Evolutionary conservation across 306 rosid genomes (phyloP), one percentile per base, ranked within the genome.

Genomic region (Dalbergia cochinchinensis): DNA sequence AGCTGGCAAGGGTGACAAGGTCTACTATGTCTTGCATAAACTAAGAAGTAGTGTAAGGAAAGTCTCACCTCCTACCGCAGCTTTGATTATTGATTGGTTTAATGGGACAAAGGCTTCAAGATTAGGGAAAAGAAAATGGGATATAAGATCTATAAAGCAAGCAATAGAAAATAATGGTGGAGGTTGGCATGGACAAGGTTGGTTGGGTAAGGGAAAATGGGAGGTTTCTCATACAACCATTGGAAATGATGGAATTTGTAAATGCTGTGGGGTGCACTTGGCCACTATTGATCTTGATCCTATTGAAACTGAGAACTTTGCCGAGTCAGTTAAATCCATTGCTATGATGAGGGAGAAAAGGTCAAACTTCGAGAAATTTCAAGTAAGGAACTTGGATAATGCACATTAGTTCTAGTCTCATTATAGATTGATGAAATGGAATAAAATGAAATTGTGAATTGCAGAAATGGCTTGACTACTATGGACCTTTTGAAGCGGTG

Each of bases 401-500:
- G 62, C 48, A 48, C 2, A 44, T 74, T 59, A 50, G 58, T 78
- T 72, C 61, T 77, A 39, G 50, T 67, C 69, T 74, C 69, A 26
- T 78, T 66, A 19, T 69, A 26, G 19, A 13, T 77, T 78, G 80
- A 71, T 73, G 65, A 68, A 26, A 55, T 48, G 69, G 54, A 74
- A 34, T 65, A 39, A 39, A 82, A 12, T 35, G 59, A 66, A 78
- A 53, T 66, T 77, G 16, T 72, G 71, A 65, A 75, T 64, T 85
- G 86, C 97, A 94, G 97, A 90, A 85, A 85, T 94, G 99, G 99
- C 97, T 94, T 8, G 91, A 91, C 78, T 79, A 91, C 74, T 73
- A 90, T 83, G 99, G 97, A 74, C 97, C 99, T 66, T 92, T 92
- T 81, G 99, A 94, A 87, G 97, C 97, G 6, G 97, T 94, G 85